phyloP scores from a whole-genome alignment of 1,284 basidiomycete genomes.

The Cutaneotrichosporon daszewskae region DNA sequence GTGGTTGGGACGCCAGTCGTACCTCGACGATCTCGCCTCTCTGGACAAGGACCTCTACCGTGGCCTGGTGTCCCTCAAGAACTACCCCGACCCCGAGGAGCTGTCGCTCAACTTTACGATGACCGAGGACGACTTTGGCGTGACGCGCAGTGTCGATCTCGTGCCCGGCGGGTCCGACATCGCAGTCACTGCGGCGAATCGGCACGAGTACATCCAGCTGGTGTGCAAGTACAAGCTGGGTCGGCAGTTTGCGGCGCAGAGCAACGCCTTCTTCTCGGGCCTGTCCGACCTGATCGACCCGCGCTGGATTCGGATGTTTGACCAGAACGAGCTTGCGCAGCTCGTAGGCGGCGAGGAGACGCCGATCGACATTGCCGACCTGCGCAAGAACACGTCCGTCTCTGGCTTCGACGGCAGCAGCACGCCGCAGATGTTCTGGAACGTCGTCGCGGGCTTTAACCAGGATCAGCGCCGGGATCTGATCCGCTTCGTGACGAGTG shows the following conservation, averaged over 20 bases:
- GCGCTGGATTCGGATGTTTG: constrained; percentile 92
- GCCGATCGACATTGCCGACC: constrained; percentile 74
- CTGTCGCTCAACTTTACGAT: constrained; percentile 90
- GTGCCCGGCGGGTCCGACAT: constrained; percentile 77
- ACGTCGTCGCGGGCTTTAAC: constrained; percentile 46
- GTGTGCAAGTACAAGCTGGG: constrained; percentile 85
- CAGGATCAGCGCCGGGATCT: constrained; percentile 68
- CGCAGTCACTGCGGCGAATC: constrained; percentile 82
- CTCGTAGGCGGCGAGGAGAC: constrained; percentile 76
- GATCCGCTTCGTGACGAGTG: constrained; percentile 83
- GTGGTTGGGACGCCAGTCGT: constrained; percentile 82
- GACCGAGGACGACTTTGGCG: constrained; percentile 84
- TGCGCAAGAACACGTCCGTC: constrained; percentile 68
- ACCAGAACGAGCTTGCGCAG: constrained; percentile 83
- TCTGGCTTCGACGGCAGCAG: constrained; percentile 66
- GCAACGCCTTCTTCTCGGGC: constrained; percentile 61
- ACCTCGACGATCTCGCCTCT: constrained; percentile 82
- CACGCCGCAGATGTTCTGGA: constrained; percentile 73
- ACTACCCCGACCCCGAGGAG: constrained; percentile 83
- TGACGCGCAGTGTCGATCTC: constrained; percentile 70
- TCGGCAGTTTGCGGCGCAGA: constrained; percentile 81
- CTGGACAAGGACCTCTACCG: constrained; percentile 91
- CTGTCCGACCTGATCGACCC: constrained; percentile 80
- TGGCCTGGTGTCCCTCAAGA: constrained; percentile 75
- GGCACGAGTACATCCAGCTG: constrained; percentile 83